Evolutionary conservation across 2,329 filamentous ascomycete genomes (phyloP).

Genomic region (Emydomyces testavorans): DNA sequence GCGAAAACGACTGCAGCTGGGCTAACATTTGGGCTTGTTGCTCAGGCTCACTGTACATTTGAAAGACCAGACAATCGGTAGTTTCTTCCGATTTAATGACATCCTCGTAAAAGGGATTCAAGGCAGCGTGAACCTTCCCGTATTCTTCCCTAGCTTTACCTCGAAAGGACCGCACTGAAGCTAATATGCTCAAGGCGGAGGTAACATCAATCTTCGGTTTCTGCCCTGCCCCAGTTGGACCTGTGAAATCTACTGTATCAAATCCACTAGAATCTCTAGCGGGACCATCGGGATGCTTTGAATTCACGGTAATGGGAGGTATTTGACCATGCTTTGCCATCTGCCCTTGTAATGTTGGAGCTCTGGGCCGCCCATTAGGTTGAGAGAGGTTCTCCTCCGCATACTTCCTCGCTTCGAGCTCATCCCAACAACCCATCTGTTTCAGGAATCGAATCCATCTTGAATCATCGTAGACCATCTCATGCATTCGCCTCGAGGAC

Average conservation of each 20-base stretch:
- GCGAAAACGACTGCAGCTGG: constrained; percentile 66
- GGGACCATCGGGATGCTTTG: background rate
- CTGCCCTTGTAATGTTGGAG: background rate
- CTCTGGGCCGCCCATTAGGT: background rate
- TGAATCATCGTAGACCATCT: constrained; percentile 98
- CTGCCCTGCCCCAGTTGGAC: constrained; percentile 24
- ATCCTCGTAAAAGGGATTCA: constrained; percentile 83
- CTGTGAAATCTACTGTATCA: constrained; percentile 56
- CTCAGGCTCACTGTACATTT: constrained; percentile 75
- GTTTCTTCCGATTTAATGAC: constrained; percentile 58
- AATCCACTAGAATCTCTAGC: constrained; percentile 56
- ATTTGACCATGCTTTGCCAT: background rate
- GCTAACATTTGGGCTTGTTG: constrained; percentile 81
- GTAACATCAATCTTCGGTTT: constrained; percentile 44
- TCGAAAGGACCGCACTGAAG: constrained; percentile 62
- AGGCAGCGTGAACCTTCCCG: constrained; percentile 74
- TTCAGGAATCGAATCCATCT: constrained; percentile 82
- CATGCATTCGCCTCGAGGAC: constrained; percentile 72
- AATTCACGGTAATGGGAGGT: background rate
- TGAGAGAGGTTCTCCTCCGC: constrained; percentile 55
- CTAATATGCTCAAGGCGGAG: constrained; percentile 57
- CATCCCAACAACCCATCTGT: constrained; percentile 86
- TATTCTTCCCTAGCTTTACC: constrained; percentile 83
- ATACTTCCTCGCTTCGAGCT: constrained; percentile 66
- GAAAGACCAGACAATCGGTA: constrained; percentile 72